A percentile compares a stretch with the other conserved stretches of the same genome.
Conservation (phyloP, 2,329 filamentous ascomycete genomes). For the Aspergillus piperis region DNA sequence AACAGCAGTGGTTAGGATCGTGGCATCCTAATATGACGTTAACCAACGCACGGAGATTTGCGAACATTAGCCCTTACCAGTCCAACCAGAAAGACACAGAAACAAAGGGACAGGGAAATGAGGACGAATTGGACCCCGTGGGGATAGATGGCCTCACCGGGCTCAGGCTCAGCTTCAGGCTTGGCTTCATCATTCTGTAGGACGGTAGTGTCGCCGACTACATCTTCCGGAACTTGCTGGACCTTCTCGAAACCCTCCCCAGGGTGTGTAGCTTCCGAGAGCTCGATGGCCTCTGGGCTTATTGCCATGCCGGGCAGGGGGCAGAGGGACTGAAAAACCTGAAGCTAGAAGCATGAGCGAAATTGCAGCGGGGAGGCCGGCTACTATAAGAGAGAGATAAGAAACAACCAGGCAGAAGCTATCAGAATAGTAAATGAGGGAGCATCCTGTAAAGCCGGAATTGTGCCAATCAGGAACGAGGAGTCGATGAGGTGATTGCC, state of each 20-base stretch:
- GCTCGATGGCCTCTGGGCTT: not conserved
- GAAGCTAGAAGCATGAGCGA: not conserved
- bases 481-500: not conserved
- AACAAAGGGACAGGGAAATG: conserved; percentile 4
- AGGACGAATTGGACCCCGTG: not conserved
- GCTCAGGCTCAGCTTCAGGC: not conserved
- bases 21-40: not conserved
- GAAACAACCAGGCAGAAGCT: not conserved
- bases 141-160: not conserved
- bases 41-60: not conserved
- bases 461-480: not conserved
- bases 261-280: not conserved
- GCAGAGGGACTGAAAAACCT: not conserved
- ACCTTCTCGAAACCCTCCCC: not conserved
- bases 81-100: conserved; percentile 5
- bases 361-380: not conserved
- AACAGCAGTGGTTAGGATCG: not conserved
- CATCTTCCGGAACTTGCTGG: not conserved
- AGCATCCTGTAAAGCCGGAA: not conserved
- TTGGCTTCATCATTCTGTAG: not conserved
- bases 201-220: not conserved
- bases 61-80: not conserved
- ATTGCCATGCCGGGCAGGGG: not conserved
- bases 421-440: not conserved
- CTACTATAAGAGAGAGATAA: not conserved